phyloP scores from a whole-genome alignment of 441 rosid genomes.

The Rhodomyrtus psidioides region DNA sequence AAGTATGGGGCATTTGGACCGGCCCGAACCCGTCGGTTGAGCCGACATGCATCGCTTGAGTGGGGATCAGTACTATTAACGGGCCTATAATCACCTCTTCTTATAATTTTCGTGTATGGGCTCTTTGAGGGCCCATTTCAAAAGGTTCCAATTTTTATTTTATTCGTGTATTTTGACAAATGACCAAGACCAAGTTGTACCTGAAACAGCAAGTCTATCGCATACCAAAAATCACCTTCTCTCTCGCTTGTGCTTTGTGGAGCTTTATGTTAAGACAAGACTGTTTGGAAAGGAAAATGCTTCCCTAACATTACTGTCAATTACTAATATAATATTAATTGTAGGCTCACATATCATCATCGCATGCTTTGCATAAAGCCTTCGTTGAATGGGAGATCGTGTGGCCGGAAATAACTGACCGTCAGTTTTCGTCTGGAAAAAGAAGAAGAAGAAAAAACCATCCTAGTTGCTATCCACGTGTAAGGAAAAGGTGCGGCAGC shows the following conservation, averaged over 20 bases:
- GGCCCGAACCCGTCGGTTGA: neutral
- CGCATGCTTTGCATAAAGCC: too few species aligned
- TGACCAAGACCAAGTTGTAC: neutral
- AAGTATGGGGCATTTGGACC: accelerated
- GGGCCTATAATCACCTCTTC: neutral
- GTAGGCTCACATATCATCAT: too few species aligned
- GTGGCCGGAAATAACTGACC: too few species aligned
- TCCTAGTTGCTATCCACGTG: neutral
- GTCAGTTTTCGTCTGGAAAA: neutral
- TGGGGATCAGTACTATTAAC: neutral
- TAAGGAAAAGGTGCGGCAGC: neutral
- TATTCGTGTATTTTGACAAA: too few species aligned
- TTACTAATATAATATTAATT: too few species aligned
- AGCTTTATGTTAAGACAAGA: neutral
- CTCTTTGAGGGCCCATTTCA: neutral
- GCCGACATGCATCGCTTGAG: neutral
- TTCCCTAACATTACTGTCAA: too few species aligned
- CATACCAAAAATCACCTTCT: neutral
- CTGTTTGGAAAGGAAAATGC: neutral
- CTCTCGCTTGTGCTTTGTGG: neutral
- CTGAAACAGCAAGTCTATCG: neutral
- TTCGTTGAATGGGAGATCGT: too few species aligned
- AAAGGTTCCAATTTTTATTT: neutral
- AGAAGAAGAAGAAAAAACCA: neutral
- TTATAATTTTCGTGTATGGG: neutral